Conservation (phyloP, 805 yeast genomes). For the Kregervanrija fluxuum region DNA sequence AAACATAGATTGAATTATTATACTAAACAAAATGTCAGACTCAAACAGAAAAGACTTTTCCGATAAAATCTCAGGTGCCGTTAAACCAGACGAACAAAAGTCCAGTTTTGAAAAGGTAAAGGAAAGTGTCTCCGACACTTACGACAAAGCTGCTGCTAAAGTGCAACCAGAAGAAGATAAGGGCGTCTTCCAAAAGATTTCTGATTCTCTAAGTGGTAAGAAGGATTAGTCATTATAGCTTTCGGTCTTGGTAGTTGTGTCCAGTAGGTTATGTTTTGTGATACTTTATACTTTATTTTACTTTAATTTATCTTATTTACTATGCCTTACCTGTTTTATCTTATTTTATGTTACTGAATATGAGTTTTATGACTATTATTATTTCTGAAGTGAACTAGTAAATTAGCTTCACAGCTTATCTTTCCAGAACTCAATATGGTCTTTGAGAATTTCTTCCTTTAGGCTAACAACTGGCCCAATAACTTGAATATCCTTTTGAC, state of each 20-base stretch:
- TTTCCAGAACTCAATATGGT: conserved; percentile 22
- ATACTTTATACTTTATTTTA: no score
- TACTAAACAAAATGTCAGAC: conserved; percentile 19
- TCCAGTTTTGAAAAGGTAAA: conserved; percentile 56
- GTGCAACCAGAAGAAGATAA: conserved; percentile 61
- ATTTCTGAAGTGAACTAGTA: no score
- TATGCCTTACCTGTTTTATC: no score
- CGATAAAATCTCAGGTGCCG: conserved; percentile 58
- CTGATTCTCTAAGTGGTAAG: conserved; percentile 60
- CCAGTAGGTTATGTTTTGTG: no score
- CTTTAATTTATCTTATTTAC: no score
- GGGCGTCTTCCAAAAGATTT: conserved; percentile 60
- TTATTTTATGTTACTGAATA: no score
- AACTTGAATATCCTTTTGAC: conserved; percentile 23
- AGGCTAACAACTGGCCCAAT: conserved; percentile 21
- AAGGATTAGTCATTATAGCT: conserved; percentile 15
- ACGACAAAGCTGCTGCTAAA: conserved; percentile 55
- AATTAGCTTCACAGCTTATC: no score
- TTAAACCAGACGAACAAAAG: conserved; percentile 70
- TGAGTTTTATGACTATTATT: no score
- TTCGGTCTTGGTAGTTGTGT: no score
- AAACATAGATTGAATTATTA: no score
- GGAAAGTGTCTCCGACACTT: conserved; percentile 60
- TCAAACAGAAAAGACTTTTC: conserved; percentile 70
- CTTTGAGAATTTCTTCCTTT: conserved; percentile 15